Conservation (phyloP, 2,329 filamentous ascomycete genomes). For the Lasiodiplodia citricola region DNA sequence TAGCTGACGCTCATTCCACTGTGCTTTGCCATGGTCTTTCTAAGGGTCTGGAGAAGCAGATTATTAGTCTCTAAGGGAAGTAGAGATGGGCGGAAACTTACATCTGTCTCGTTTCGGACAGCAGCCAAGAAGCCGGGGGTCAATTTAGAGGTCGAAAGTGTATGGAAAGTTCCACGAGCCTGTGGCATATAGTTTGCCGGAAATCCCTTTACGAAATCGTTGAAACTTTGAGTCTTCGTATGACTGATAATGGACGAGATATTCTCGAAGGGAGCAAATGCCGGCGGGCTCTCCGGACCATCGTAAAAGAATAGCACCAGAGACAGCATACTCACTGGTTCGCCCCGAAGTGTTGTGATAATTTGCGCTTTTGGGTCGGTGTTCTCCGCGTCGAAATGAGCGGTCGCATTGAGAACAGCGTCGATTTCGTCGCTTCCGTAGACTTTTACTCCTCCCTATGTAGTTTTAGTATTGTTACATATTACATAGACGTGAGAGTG, state of each 20-base stretch:
- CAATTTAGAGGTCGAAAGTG: neutral
- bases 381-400: neutral
- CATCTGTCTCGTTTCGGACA: neutral
- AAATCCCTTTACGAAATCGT: neutral
- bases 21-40: neutral
- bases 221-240: neutral
- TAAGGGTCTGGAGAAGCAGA: neutral
- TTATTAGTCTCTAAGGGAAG: neutral
- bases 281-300: neutral
- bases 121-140: neutral
- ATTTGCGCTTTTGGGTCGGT: neutral
- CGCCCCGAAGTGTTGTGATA: constrained; percentile 1
- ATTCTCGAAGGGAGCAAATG: neutral
- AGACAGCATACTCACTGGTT: neutral
- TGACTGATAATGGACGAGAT: neutral
- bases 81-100: neutral
- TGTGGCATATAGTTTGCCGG: neutral
- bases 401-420: constrained; percentile 1
- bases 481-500: neutral
- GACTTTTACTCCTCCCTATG: neutral
- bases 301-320: constrained; percentile 2
- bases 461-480: neutral
- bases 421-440: neutral
- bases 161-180: constrained; percentile 2
- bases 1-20: constrained; percentile 5